phyloP scores from a whole-genome alignment of 192 early-diverging fungal genomes.

The Phlyctochytrium arcticum region DNA sequence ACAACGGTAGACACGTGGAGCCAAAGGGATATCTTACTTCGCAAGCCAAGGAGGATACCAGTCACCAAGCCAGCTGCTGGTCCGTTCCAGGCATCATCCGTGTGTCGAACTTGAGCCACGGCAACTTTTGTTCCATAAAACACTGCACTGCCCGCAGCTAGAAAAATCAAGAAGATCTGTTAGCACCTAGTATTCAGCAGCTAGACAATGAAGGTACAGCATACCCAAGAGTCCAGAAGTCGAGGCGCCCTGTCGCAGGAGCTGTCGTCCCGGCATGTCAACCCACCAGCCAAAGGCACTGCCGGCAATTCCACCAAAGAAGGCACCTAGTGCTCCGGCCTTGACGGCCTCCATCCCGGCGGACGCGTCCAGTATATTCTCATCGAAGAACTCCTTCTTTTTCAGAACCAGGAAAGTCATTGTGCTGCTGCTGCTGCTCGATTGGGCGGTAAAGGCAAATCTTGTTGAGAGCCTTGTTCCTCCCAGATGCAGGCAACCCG shows the following conservation, averaged over 20 bases:
- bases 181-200: background rate
- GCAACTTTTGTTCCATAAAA: constrained; percentile 17
- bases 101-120: constrained; percentile 9
- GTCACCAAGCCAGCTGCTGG: constrained; percentile 7
- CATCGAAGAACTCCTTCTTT: constrained; percentile 4
- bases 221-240: constrained; percentile 6
- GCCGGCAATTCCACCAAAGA: background rate
- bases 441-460: no score
- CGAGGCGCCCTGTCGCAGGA: constrained; percentile 1
- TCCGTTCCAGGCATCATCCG: constrained; percentile 22
- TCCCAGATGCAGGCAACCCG: no score
- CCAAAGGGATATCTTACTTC: background rate
- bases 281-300: constrained; percentile 20
- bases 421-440: no score
- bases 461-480: no score
- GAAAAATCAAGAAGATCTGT: no score
- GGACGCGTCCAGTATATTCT: constrained; percentile 16
- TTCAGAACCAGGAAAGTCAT: no score
- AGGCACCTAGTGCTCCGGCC: constrained; percentile 5
- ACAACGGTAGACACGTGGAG: background rate
- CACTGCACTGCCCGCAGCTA: constrained; percentile 6
- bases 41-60: constrained; percentile 12
- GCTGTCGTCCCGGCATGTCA: background rate
- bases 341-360: constrained; percentile 4
- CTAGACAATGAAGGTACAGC: background rate